A percentile compares a stretch with the other conserved stretches of the same genome.
These are phyloP conservation scores for Kalaharituber pfeilii DNA, from an alignment of 2,329 filamentous ascomycete species.

Conservation along the genomic window DNA sequence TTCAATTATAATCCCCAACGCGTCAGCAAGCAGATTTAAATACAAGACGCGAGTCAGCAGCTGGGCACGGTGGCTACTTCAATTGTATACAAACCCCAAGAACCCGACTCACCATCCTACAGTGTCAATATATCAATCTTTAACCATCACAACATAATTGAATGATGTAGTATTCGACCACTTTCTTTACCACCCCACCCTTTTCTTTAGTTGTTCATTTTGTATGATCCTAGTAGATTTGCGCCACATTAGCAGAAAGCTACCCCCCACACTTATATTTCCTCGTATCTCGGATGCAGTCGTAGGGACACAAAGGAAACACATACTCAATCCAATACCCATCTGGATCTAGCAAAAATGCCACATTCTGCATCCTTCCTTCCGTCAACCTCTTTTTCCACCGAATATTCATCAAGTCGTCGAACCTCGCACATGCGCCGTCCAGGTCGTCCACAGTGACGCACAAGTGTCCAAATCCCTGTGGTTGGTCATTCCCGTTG, in stretches of 20 bases:
- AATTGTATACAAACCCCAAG: neutral
- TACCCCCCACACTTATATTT: neutral
- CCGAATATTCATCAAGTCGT: conserved; percentile 37
- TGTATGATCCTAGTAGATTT: conserved; percentile 43
- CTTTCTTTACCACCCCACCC: conserved; percentile 13
- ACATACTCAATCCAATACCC: conserved; percentile 57
- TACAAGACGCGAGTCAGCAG: neutral
- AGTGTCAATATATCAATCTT: neutral
- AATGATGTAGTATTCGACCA: neutral
- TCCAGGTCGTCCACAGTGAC: conserved; percentile 77
- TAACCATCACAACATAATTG: neutral
- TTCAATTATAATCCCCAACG: neutral
- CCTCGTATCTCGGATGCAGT: neutral
- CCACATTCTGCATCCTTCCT: conserved; percentile 76
- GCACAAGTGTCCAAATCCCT: conserved; percentile 54
- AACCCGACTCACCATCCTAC: neutral
- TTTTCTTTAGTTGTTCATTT: conserved; percentile 49
- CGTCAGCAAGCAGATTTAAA: neutral
- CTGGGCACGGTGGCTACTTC: neutral
- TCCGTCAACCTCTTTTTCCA: conserved; percentile 1
- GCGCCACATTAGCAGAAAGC: conserved; percentile 7
- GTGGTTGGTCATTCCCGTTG: conserved; percentile 76
- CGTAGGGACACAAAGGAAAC: neutral
- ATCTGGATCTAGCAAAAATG: conserved; percentile 79
- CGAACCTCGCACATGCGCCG: conserved; percentile 70